Conservation (phyloP, 495 filamentous ascomycete genomes). For the Aspergillus nanangensis region DNA sequence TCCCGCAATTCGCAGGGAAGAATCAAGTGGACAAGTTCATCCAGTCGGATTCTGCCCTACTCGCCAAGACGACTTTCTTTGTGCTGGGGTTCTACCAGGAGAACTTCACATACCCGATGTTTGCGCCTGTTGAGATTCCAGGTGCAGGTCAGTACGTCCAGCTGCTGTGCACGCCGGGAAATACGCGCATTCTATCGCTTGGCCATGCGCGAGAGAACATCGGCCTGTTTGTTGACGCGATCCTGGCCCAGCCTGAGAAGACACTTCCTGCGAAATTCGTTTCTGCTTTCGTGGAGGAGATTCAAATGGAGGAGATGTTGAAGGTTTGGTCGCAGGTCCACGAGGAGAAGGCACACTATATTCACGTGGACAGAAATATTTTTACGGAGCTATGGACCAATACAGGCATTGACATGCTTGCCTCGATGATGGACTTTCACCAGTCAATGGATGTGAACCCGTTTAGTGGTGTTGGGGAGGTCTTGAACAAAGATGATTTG, state of each 20-base stretch:
- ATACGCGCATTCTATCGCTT: conserved; percentile 28
- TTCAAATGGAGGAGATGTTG: conserved; percentile 28
- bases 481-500: conserved; percentile 7
- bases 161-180: conserved; percentile 20
- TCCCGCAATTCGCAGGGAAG: conserved; percentile 30
- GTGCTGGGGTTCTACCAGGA: conserved; percentile 13
- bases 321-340: conserved; percentile 30
- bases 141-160: conserved; percentile 22
- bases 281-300: conserved; percentile 18
- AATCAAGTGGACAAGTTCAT: conserved; percentile 20
- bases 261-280: conserved; percentile 21
- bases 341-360: conserved; percentile 21
- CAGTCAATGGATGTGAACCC: conserved; percentile 2
- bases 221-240: conserved; percentile 31
- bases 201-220: conserved; percentile 36
- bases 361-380: conserved; percentile 8
- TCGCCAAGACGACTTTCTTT: conserved; percentile 26
- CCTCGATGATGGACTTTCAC: conserved; percentile 7
- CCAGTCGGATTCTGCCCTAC: conserved; percentile 14
- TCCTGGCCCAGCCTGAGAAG: conserved; percentile 31
- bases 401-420: conserved; percentile 9
- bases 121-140: background rate
- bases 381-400: conserved; percentile 11
- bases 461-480: conserved; percentile 2
- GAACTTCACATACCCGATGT: conserved; percentile 11